Evolutionary conservation across 192 early-diverging fungal genomes (phyloP).

Genomic region (Umbelopsis vinacea): DNA sequence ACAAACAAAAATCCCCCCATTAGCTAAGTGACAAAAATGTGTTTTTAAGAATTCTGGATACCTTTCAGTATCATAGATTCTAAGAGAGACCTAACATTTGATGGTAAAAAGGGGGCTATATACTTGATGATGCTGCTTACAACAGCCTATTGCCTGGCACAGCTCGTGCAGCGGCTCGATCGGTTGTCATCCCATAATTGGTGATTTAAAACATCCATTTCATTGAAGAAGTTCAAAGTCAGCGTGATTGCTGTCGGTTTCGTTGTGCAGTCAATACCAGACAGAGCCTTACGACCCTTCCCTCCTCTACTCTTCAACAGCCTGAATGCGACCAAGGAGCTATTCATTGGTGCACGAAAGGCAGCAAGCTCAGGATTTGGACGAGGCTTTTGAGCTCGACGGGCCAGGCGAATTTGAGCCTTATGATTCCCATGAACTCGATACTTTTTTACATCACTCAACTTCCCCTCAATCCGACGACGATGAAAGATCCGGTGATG

Average conservation of each 20-base stretch:
- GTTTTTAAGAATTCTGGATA: too few species aligned
- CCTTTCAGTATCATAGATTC: too few species aligned
- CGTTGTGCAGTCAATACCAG: not conserved
- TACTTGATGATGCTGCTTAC: too few species aligned
- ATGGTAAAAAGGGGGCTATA: too few species aligned
- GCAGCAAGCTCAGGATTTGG: conserved; percentile 30
- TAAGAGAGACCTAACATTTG: too few species aligned
- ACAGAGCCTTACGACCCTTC: not conserved
- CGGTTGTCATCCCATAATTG: too few species aligned
- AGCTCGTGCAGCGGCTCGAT: too few species aligned
- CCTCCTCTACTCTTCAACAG: not conserved
- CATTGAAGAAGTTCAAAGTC: too few species aligned
- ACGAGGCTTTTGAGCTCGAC: conserved; percentile 32
- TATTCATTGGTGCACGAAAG: conserved; percentile 9
- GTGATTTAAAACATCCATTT: too few species aligned
- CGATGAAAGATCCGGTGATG: conserved; percentile 30
- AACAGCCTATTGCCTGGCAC: too few species aligned
- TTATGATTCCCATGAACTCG: conserved; percentile 20
- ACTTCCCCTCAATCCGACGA: conserved; percentile 24
- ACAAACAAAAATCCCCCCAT: too few species aligned
- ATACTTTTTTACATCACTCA: not conserved
- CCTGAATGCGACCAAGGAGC: conserved; percentile 20
- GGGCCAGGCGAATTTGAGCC: conserved; percentile 12
- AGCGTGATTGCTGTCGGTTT: not conserved
- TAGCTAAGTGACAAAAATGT: too few species aligned